These are phyloP conservation scores for Adansonia digitata DNA, from an alignment of 345 rosid species.

Conservation along the genomic window DNA sequence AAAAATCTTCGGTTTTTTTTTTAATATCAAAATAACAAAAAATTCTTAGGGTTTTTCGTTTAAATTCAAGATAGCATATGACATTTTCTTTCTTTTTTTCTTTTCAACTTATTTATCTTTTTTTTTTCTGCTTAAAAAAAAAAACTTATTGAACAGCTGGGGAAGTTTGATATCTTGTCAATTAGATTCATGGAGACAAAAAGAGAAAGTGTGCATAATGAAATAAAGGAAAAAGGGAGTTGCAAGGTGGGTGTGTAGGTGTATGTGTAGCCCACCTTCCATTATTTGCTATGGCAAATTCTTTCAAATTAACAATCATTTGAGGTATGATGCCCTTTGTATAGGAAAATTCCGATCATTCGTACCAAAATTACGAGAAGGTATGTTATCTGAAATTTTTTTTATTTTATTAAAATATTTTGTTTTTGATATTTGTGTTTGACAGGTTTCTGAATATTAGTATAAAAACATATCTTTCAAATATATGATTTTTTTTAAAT, in stretches of 20 bases:
- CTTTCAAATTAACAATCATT: constrained; percentile 9
- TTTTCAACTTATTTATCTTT: background rate
- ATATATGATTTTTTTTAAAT: too few species aligned
- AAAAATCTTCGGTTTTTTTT: background rate
- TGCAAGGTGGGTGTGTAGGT: constrained; percentile 12
- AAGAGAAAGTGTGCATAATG: constrained; percentile 11
- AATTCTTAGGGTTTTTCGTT: background rate
- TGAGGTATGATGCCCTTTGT: background rate
- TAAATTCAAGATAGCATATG: constrained; percentile 12
- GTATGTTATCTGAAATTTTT: background rate
- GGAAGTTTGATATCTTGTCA: constrained; percentile 7
- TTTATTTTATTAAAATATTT: background rate
- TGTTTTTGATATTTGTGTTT: too few species aligned
- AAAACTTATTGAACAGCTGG: background rate
- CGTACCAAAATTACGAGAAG: background rate
- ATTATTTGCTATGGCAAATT: constrained; percentile 6
- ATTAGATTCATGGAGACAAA: constrained; percentile 16
- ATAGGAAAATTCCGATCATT: background rate
- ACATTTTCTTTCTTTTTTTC: background rate
- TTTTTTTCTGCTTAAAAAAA: too few species aligned
- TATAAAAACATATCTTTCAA: too few species aligned
- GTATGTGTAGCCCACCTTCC: constrained; percentile 9
- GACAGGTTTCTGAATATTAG: too few species aligned
- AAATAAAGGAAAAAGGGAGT: constrained; percentile 8
- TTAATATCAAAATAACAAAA: background rate